A percentile compares a stretch with the other conserved stretches of the same genome.
These are phyloP conservation scores for Mortierella sp. DNA, from an alignment of 371 early-diverging fungal genomes.

Conservation along the genomic window DNA sequence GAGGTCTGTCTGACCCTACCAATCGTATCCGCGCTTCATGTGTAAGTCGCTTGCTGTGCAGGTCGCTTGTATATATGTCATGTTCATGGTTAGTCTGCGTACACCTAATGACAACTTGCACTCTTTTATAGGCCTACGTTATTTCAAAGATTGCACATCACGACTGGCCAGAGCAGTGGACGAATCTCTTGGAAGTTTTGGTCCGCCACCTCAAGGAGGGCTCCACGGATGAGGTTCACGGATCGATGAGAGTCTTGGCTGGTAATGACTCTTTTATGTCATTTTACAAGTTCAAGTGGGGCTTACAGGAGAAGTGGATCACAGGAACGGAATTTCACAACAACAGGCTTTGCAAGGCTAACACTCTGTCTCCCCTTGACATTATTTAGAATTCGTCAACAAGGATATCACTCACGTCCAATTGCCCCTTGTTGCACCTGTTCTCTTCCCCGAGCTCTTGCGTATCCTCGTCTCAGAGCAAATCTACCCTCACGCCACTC, in stretches of 20 bases:
- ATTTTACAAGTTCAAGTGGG: not conserved
- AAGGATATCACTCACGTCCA: slow-evolving; percentile 91
- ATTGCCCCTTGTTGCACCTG: slow-evolving; percentile 82
- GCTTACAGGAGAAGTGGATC: not conserved
- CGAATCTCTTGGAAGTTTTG: slow-evolving; percentile 86
- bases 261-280: slow-evolving; percentile 31
- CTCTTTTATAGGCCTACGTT: slow-evolving; percentile 75
- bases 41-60: slow-evolving; percentile 22
- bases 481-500: slow-evolving; percentile 76
- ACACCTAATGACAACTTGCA: too few species aligned
- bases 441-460: slow-evolving; percentile 86
- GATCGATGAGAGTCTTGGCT: slow-evolving; percentile 88
- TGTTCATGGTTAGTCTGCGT: too few species aligned
- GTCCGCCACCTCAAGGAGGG: slow-evolving; percentile 77
- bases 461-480: slow-evolving; percentile 75
- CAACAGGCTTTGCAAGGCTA: too few species aligned
- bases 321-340: too few species aligned
- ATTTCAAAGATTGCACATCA: slow-evolving; percentile 90
- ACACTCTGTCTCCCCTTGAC: not conserved
- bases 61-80: too few species aligned
- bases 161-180: slow-evolving; percentile 97
- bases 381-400: slow-evolving; percentile 79
- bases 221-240: slow-evolving; percentile 81
- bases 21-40: slow-evolving; percentile 52
- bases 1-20: slow-evolving; percentile 56